Percentiles rank a stretch among this genome's conserved stretches.
Conservation (phyloP, 2,329 filamentous ascomycete genomes). For the Amauroascus niger region DNA sequence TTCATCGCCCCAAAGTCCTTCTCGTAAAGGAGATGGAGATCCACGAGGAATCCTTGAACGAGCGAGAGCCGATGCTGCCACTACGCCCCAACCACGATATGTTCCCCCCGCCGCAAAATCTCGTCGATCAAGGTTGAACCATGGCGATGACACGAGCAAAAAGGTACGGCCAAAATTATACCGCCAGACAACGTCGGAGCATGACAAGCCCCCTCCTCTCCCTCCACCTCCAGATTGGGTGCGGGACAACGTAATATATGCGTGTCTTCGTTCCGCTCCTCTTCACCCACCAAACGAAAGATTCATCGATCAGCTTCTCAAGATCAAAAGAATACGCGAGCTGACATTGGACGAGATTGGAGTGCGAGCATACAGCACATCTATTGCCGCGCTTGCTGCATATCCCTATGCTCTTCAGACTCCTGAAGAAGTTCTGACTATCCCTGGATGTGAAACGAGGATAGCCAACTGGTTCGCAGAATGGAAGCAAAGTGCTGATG, state of each 20-base stretch:
- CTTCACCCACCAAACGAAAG: conserved; percentile 58
- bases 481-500: conserved; percentile 51
- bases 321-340: conserved; percentile 61
- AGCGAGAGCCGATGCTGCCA: conserved; percentile 42
- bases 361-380: conserved; percentile 74
- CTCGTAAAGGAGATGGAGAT: conserved; percentile 13
- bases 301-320: conserved; percentile 65
- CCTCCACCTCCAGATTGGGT: conserved; percentile 64
- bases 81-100: conserved; percentile 12
- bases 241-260: conserved; percentile 54
- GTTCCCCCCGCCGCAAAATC: conserved; percentile 2
- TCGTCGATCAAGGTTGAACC: conserved; percentile 11
- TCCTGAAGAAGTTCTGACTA: conserved; percentile 36
- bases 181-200: conserved; percentile 66
- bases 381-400: conserved; percentile 72
- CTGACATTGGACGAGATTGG: conserved; percentile 68
- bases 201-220: conserved; percentile 50
- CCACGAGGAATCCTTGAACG: conserved; percentile 41
- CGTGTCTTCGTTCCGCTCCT: conserved; percentile 70
- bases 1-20: conserved; percentile 7
- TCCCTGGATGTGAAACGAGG: conserved; percentile 76
- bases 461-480: conserved; percentile 69
- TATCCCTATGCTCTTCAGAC: conserved; percentile 56
- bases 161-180: conserved; percentile 41
- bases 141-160: conserved; percentile 18